Conservation (phyloP, 2,329 filamentous ascomycete species). For the Phialophora macrospora region DNA sequence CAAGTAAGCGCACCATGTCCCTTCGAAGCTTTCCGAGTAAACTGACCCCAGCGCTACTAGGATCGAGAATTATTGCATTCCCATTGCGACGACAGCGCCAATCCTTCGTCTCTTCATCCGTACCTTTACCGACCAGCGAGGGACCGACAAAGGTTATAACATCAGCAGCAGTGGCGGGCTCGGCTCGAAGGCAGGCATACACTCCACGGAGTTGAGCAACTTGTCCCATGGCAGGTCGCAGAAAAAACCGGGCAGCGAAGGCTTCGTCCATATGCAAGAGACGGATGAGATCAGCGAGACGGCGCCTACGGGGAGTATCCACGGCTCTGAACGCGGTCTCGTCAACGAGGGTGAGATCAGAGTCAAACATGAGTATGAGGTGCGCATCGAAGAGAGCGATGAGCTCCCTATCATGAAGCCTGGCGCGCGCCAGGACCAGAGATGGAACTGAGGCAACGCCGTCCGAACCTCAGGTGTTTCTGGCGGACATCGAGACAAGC, state of each 20-base stretch:
- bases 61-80: slow-evolving; percentile 48
- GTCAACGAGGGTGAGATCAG: slow-evolving; percentile 13
- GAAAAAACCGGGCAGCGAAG: not conserved
- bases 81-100: slow-evolving; percentile 45
- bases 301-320: slow-evolving; percentile 1
- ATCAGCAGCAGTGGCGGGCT: not conserved
- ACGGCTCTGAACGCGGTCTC: slow-evolving; percentile 15
- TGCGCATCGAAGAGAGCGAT: slow-evolving; percentile 15
- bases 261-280: slow-evolving; percentile 16
- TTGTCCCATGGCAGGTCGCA: slow-evolving; percentile 1
- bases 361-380: slow-evolving; percentile 24
- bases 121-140: slow-evolving; percentile 40
- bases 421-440: not conserved
- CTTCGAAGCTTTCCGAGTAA: not conserved
- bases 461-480: not conserved
- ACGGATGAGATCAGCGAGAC: slow-evolving; percentile 18
- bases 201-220: slow-evolving; percentile 9
- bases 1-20: slow-evolving; percentile 41
- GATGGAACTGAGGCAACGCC: not conserved
- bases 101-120: slow-evolving; percentile 45
- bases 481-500: not conserved
- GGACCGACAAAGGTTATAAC: slow-evolving; percentile 13
- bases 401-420: not conserved
- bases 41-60: slow-evolving; percentile 28
- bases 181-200: slow-evolving; percentile 3